A percentile compares a stretch with the other conserved stretches of the same genome.
These are phyloP conservation scores for Coniferiporia sulphurascens DNA, from an alignment of 1,284 basidiomycete genomes.

Conservation along the genomic window DNA sequence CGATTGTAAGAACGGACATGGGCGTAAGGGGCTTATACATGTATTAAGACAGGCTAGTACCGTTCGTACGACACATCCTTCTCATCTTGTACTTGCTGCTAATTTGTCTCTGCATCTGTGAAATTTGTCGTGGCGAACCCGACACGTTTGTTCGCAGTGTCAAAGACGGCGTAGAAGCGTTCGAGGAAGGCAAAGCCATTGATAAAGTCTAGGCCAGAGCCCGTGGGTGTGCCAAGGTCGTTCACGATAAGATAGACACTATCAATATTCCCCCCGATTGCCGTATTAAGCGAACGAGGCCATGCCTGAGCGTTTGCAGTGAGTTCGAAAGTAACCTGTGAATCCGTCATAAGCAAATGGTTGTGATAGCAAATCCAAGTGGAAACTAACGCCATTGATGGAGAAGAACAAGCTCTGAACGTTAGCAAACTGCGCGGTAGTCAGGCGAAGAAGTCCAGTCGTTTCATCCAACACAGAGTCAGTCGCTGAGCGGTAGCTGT, in stretches of 20 bases:
- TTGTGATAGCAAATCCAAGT: not conserved
- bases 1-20: too few species aligned
- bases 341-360: not conserved
- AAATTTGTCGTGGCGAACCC: constrained; percentile 54
- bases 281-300: constrained; percentile 21
- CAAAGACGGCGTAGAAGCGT: constrained; percentile 32
- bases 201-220: constrained; percentile 36
- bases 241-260: constrained; percentile 22
- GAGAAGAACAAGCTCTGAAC: constrained; percentile 22
- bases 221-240: constrained; percentile 27
- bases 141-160: constrained; percentile 34
- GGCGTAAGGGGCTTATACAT: too few species aligned
- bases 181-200: constrained; percentile 47
- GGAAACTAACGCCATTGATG: constrained; percentile 17
- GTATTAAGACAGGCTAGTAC: too few species aligned
- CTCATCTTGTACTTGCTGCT: constrained; percentile 18
- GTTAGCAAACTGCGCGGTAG: constrained; percentile 18
- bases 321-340: constrained; percentile 22
- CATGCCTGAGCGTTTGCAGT: constrained; percentile 25
- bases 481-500: constrained; percentile 19
- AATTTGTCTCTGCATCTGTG: constrained; percentile 56
- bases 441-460: constrained; percentile 21
- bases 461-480: constrained; percentile 18
- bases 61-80: not conserved
- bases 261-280: constrained; percentile 20